Conservation (phyloP, 148 eudicot genomes). For the Vaccinium darrowii region DNA sequence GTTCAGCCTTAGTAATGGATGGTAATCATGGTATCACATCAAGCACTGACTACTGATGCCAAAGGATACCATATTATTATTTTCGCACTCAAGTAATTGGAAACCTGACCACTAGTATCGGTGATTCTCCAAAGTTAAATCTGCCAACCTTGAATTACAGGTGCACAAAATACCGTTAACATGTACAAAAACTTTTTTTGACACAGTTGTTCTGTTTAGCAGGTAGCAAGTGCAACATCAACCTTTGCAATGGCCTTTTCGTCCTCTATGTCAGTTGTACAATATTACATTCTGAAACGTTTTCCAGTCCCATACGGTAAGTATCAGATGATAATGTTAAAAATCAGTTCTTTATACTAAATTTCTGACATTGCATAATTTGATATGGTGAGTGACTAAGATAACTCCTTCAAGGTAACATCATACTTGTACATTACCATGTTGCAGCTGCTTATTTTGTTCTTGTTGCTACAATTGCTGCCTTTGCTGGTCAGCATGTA, state of each 20-base stretch:
- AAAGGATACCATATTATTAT: not conserved
- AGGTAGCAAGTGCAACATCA: slow-evolving; percentile 76
- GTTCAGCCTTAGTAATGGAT: not conserved
- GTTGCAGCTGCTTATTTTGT: slow-evolving; percentile 44
- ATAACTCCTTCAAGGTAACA: not conserved
- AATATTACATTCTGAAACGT: slow-evolving; percentile 64
- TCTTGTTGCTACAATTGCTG: slow-evolving; percentile 49
- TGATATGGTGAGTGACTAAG: not conserved
- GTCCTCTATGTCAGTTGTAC: slow-evolving; percentile 66
- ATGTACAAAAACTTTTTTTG: slow-evolving; percentile 1
- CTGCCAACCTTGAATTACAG: not conserved
- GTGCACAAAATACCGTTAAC: not conserved
- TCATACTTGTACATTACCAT: not conserved
- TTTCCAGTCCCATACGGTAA: slow-evolving; percentile 71
- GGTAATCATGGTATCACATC: not conserved
- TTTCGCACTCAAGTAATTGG: not conserved
- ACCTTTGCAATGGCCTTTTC: slow-evolving; percentile 70
- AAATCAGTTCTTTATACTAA: not conserved
- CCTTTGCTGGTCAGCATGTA: slow-evolving; percentile 45
- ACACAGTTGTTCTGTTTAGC: slow-evolving; percentile 15
- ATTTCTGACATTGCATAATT: not conserved
- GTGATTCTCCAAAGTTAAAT: not conserved
- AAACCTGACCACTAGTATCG: not conserved
- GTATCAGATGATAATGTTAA: not conserved
- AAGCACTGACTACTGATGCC: not conserved